A percentile compares a stretch with the other conserved stretches of the same genome.
Conservation (phyloP, 768 basidiomycete genomes). For the Chlorophyllum brunneum region DNA sequence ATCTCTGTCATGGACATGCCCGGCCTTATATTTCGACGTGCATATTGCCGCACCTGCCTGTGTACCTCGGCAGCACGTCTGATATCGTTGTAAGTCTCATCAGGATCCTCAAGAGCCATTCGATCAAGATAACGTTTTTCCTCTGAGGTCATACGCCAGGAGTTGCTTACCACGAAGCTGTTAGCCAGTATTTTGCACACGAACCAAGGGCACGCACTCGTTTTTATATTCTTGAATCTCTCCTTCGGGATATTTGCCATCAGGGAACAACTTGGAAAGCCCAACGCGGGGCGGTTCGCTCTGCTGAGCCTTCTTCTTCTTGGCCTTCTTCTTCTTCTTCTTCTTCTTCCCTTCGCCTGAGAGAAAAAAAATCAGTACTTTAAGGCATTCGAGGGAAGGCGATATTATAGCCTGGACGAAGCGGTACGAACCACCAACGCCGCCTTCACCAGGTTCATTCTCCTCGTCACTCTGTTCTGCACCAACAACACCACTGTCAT, state of each 20-base stretch:
- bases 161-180: constrained; percentile 49
- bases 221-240: constrained; percentile 89
- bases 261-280: constrained; percentile 82
- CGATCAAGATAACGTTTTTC: constrained; percentile 86
- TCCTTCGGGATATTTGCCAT: constrained; percentile 87
- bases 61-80: constrained; percentile 95
- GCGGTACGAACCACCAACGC: constrained; percentile 16
- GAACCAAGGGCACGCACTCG: constrained; percentile 56
- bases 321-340: constrained; percentile 81
- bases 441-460: constrained; percentile 21
- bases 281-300: constrained; percentile 91
- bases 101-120: constrained; percentile 73
- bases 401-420: too few species aligned
- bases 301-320: constrained; percentile 80
- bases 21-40: constrained; percentile 79
- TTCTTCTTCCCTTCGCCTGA: constrained; percentile 66
- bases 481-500: constrained; percentile 11
- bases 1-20: constrained; percentile 96
- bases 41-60: constrained; percentile 82
- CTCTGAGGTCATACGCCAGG: constrained; percentile 85
- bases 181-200: constrained; percentile 3
- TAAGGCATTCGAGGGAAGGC: too few species aligned
- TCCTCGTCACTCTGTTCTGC: constrained; percentile 17
- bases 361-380: neutral
- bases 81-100: constrained; percentile 84